Conservation (phyloP, 805 yeast species). For the Blastobotrys terrestris region DNA sequence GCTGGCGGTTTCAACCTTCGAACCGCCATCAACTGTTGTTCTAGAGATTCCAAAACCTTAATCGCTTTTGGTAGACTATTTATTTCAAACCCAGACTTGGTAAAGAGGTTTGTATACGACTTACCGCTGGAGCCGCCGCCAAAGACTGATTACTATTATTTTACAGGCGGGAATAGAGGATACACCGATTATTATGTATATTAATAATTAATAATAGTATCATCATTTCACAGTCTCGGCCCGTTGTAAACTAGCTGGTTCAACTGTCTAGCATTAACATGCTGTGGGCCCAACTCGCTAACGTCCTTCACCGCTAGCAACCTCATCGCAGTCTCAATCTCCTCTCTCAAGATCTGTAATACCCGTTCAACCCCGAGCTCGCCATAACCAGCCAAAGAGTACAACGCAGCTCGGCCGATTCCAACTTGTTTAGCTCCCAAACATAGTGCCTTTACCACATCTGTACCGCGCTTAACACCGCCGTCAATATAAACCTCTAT, state of each 20-base stretch:
- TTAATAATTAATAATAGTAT: neutral
- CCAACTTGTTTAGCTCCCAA: slow-evolving; percentile 64
- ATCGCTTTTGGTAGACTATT: slow-evolving; percentile 44
- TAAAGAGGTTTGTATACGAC: neutral
- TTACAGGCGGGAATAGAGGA: neutral
- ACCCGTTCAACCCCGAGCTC: slow-evolving; percentile 57
- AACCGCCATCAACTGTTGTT: slow-evolving; percentile 26
- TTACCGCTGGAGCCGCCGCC: neutral
- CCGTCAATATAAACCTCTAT: slow-evolving; percentile 60
- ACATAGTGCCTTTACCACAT: slow-evolving; percentile 57
- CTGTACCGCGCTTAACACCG: slow-evolving; percentile 62
- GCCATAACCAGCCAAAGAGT: slow-evolving; percentile 62
- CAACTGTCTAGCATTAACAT: slow-evolving; percentile 19
- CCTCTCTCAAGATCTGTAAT: slow-evolving; percentile 52
- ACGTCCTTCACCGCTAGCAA: slow-evolving; percentile 53
- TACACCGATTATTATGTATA: neutral
- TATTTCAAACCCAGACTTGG: slow-evolving; percentile 48
- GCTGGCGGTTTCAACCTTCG: slow-evolving; percentile 19
- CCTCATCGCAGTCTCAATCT: slow-evolving; percentile 60
- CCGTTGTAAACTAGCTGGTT: slow-evolving; percentile 17
- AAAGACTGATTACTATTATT: neutral
- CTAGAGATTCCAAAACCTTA: slow-evolving; percentile 27
- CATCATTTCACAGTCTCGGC: neutral
- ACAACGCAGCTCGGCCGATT: slow-evolving; percentile 58
- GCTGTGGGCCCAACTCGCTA: slow-evolving; percentile 36